Evolutionary conservation across 345 rosid species (phyloP).

Genomic region (Sapria himalayana): DNA sequence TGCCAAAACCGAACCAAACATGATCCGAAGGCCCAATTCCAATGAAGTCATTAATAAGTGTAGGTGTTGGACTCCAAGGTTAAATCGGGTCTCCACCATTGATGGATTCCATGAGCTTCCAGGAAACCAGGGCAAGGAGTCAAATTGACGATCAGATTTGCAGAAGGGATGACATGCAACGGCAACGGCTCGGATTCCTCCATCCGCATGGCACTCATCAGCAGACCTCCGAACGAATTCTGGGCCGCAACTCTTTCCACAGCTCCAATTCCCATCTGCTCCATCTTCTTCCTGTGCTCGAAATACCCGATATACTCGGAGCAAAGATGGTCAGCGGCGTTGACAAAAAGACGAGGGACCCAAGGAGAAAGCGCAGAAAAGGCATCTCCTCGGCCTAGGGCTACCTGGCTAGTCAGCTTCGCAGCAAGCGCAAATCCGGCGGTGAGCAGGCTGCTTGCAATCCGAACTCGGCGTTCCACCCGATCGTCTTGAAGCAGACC

Average conservation of each 20-base stretch:
- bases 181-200: constrained; percentile 31
- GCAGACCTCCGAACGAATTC: constrained; percentile 42
- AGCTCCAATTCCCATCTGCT: constrained; percentile 53
- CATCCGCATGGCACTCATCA: constrained; percentile 36
- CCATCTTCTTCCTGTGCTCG: constrained; percentile 76
- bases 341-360: constrained; percentile 43
- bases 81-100: constrained; percentile 68
- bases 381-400: constrained; percentile 17
- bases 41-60: constrained; percentile 19
- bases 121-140: constrained; percentile 25
- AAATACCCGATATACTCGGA: constrained; percentile 72
- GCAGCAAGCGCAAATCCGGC: constrained; percentile 63
- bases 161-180: constrained; percentile 56
- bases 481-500: constrained; percentile 46
- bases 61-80: constrained; percentile 29
- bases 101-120: constrained; percentile 80
- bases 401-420: constrained; percentile 18
- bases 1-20: background rate
- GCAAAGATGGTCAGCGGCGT: constrained; percentile 48
- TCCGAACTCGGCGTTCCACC: constrained; percentile 44
- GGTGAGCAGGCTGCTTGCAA: constrained; percentile 54
- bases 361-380: constrained; percentile 38
- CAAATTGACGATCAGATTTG: constrained; percentile 31
- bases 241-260: constrained; percentile 53
- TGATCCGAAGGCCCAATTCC: background rate